Evolutionary conservation across 1,284 basidiomycete species (phyloP), one percentile per base, ranked within the genome.

Genomic region (Puccinia polysora): DNA sequence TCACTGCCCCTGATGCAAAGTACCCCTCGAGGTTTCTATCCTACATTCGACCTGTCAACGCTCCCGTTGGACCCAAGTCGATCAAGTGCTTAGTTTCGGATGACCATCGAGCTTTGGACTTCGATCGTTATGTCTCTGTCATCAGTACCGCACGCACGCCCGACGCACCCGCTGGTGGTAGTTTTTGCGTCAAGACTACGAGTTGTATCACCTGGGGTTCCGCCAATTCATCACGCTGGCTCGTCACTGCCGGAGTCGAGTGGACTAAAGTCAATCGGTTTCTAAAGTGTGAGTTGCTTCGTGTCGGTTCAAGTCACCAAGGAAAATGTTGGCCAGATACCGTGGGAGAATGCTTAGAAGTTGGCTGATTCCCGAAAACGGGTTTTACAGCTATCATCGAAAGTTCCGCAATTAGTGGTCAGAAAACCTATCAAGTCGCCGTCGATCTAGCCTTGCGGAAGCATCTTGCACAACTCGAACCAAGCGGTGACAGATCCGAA

Each of bases 131-230:
- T 18, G 52, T 67, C 14, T 52, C 65, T 7, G 2, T 56, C 23
- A 20, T 67, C 4, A 67, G 32, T n/a, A 56, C 53, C 25, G 30
- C 36, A 30, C 7, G 38, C 12, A 96, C 92, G 8, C 95, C 94
- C 0, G 95, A 98, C 74, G 94, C 97, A 7, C 95, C 95, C 0
- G 90, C 88, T 75, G 95, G 95, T 0, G 85, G 88, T 2, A 90
- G 90, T 55, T 98, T 98, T 79, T 83, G 86, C 3, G 91, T 97
- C 77, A 95, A 93, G 84, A 97, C 95, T 18, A 83, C 87, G 76
- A 96, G 92, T 10, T 97, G 94, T 79, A 84, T 98, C 71, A 97
- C 87, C 80, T 98, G 94, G 94, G 92, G 90, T 4, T 88, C 88
- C 62, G 82, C 85, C 3, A 85, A 89, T 65, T 85, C 87, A 3